Percentiles rank a stretch among this genome's conserved stretches.
These are phyloP conservation scores for Lathyrus tuberosus DNA, from an alignment of 306 rosid species.

Conservation along the genomic window DNA sequence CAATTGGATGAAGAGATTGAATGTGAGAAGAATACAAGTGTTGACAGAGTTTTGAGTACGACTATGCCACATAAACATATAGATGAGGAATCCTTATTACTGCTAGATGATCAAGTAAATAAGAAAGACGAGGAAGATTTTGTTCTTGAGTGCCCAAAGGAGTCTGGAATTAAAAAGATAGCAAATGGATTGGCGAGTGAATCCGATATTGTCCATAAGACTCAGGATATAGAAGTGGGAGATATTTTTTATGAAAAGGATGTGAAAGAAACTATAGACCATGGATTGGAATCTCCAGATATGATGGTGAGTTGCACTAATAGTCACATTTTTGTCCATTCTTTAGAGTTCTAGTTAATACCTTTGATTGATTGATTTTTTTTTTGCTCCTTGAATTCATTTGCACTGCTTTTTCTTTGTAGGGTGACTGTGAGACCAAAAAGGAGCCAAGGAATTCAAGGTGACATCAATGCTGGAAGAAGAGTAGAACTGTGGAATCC, in stretches of 20 bases:
- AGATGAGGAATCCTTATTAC: constrained; percentile 19
- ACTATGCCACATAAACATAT: constrained; percentile 33
- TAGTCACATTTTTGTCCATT: constrained; percentile 20
- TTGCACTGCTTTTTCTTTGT: constrained; percentile 37
- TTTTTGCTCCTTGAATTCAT: constrained; percentile 21
- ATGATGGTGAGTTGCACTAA: constrained; percentile 46
- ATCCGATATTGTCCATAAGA: constrained; percentile 33
- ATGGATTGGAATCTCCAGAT: constrained; percentile 36
- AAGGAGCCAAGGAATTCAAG: constrained; percentile 39
- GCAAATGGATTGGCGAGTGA: constrained; percentile 16
- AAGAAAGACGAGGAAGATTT: constrained; percentile 5
- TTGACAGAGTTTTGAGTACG: constrained; percentile 36
- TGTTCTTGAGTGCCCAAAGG: constrained; percentile 25
- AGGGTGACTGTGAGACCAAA: constrained; percentile 47
- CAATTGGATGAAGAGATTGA: constrained; percentile 29
- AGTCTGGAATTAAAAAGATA: constrained; percentile 20
- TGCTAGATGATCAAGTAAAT: constrained; percentile 34
- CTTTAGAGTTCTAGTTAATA: constrained; percentile 18
- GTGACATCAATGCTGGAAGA: constrained; percentile 67
- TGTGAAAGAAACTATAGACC: constrained; percentile 28
- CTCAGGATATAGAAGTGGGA: constrained; percentile 31
- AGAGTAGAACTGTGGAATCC: constrained; percentile 44
- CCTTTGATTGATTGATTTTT: constrained; percentile 18
- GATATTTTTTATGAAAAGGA: constrained; percentile 13
- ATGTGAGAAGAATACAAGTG: constrained; percentile 26